Percentiles rank a stretch among this genome's conserved stretches.
Evolutionary conservation across 1,284 basidiomycete species (phyloP).

Genomic region (Polyporus tsugae): DNA sequence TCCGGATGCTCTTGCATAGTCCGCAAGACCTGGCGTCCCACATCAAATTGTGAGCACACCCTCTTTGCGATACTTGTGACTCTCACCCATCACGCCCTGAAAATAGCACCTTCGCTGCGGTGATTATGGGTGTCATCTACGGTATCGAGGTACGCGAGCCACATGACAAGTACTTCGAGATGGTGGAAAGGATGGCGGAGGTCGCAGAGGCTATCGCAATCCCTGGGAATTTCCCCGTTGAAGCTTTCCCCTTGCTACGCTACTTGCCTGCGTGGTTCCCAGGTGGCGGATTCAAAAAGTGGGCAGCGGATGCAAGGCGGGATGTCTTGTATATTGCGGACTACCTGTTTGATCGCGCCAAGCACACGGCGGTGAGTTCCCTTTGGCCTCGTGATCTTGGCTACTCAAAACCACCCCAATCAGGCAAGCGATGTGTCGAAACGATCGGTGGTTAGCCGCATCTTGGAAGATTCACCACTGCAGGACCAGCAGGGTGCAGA

Average conservation of each 20-base stretch:
- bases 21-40: constrained; percentile 23
- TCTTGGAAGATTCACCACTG: not conserved
- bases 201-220: constrained; percentile 28
- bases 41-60: constrained; percentile 22
- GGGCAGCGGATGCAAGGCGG: constrained; percentile 18
- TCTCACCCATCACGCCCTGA: not conserved
- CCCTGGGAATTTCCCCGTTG: constrained; percentile 24
- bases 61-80: not conserved
- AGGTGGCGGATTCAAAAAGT: constrained; percentile 21
- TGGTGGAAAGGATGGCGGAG: constrained; percentile 19
- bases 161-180: constrained; percentile 30
- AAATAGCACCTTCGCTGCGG: constrained; percentile 37
- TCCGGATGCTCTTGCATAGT: constrained; percentile 17
- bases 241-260: constrained; percentile 26
- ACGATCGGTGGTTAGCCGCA: constrained; percentile 16
- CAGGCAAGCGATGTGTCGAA: constrained; percentile 8
- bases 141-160: constrained; percentile 41
- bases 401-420: not conserved
- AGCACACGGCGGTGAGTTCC: constrained; percentile 17
- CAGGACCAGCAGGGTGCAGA: constrained; percentile 12
- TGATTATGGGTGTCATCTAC: constrained; percentile 42
- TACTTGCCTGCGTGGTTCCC: constrained; percentile 27
- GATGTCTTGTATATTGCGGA: constrained; percentile 21
- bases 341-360: constrained; percentile 22
- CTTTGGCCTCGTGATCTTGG: not conserved